Base-by-base conservation (phyloP, 2,329 filamentous ascomycete species). In the Acarospora socialis region DNA sequence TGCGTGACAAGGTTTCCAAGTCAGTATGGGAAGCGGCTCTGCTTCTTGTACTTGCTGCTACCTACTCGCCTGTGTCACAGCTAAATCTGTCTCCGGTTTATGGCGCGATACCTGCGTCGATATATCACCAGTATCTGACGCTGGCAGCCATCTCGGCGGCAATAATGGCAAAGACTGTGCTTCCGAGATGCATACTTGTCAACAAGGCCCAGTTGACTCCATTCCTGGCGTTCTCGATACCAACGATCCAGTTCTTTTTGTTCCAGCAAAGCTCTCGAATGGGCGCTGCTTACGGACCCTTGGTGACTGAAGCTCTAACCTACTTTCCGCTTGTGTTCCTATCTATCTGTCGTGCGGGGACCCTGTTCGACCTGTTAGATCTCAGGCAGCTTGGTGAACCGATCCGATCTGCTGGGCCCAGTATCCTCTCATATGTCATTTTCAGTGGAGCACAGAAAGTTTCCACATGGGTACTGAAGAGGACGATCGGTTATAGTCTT, bases 21-120 rank as follows among this genome's bases (percentile, higher is more conserved):
- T 33, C 37, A 48, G 28, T 46, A 34, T 22, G 42, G 38, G 29
- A 50, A 46, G 46, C 41, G n/a, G 41, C 51, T 18, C 46, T 50
- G 17, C 39, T 60, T 32, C 43, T 60, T 21, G 37, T 54, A 14
- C 48, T 62, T 14, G 48, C 53, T 12, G 57, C 56, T 1, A 46
- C 51, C 20, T 61, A 52, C 38, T 58, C 59, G 4, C 52, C 52
- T 19, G 43, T 60, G 15, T 61, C 58, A 20, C 73, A 82, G 49
- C 64, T 84, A 40, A 76, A 71, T 22, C 64, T 95, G 20, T 81
- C 83, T 13, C 90, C 90, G 2, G 79, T 92, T 7, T 95, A 92
- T 55, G 90, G 90, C 32, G 74, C 77, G 10, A 81, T 92, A 21
- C 81, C 87, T 1, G 65, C 83, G 1, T 68, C 71, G 1, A 63